Base-by-base conservation (phyloP, 2,329 filamentous ascomycete genomes). In the Alternaria sp. region DNA sequence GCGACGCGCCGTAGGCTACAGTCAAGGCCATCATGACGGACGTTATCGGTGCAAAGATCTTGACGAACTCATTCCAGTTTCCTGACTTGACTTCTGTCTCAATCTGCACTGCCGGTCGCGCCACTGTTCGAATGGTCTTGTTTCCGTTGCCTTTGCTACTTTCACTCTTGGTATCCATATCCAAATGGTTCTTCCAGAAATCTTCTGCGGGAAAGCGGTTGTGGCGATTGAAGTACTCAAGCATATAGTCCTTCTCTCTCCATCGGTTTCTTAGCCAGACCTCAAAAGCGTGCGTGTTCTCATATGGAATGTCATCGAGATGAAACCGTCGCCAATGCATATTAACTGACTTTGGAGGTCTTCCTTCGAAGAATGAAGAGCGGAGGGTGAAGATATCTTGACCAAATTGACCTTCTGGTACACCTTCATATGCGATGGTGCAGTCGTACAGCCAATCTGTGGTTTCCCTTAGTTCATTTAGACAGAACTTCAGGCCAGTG, bases 241-340 rank as follows among this genome's bases (percentile, higher is more conserved):
- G 86, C 44, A 97, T 83, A 29, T 87, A 86, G 70, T 99, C 94
- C 77, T 99, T 99, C 75, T 97, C 93, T 50, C 89, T 86, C 95
- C 95, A 99, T 42, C 93, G 86, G 56, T 91, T 88, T 31, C 88
- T 85, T 28, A 98, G 82, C 95, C 95, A 99, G 3, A 83, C 71
- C 56, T 96, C 92, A 71, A 99, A 99, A 6, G 85, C 82, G 39
- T 90, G 85, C 14, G 85, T 83, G 66, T 89, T 86, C 31, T 92
- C 84, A 9, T 96, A 84, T 0, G 94, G 94, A 41, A 99, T 96
- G 21, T 92, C 88, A 23, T 85, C 84, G 13, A 97, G 75, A 33
- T 86, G 85, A 78, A 96, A 97, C 9, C 93, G 88, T 52, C 95
- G 88, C 92, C 94, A 99, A 79, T 96, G 90, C 82, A 98, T 93